Conservation (phyloP, 1,284 basidiomycete genomes). For the Trametes sp. region DNA sequence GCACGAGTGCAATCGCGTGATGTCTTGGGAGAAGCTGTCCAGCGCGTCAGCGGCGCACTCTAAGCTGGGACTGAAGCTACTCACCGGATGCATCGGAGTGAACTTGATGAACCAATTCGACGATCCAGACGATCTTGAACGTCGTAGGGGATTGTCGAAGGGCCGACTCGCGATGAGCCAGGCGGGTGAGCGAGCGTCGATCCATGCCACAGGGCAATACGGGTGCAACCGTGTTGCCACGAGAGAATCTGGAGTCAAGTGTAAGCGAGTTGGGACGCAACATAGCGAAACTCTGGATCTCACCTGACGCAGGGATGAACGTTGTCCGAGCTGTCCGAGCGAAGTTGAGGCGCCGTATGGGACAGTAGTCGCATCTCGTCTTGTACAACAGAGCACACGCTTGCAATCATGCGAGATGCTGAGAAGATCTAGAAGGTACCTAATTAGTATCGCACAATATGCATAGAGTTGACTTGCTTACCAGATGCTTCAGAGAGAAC, state of each 20-base stretch:
- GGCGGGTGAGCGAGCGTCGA: no score
- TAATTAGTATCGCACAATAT: not conserved
- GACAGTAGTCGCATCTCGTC: not conserved
- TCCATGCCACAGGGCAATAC: not conserved
- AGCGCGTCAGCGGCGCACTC: no score
- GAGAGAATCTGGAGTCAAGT: not conserved
- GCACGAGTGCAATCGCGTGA: not conserved
- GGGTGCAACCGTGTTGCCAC: conserved; percentile 2
- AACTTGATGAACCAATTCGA: not conserved
- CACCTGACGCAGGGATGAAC: not conserved
- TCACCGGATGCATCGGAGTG: not conserved
- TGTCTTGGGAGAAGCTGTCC: not conserved
- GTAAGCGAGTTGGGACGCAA: not conserved
- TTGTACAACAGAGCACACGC: not conserved
- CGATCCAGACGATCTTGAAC: no score
- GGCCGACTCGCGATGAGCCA: not conserved
- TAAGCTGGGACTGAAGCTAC: not conserved
- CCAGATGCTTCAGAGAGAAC: not conserved
- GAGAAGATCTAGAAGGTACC: not conserved
- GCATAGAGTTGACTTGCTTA: not conserved
- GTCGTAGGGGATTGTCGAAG: no score
- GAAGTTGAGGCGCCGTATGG: not conserved
- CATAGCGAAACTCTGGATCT: not conserved
- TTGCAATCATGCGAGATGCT: not conserved
- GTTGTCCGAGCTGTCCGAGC: not conserved